These are phyloP conservation scores for Eutrema salsugineum DNA, from an alignment of 441 rosid genomes.

Conservation along the genomic window DNA sequence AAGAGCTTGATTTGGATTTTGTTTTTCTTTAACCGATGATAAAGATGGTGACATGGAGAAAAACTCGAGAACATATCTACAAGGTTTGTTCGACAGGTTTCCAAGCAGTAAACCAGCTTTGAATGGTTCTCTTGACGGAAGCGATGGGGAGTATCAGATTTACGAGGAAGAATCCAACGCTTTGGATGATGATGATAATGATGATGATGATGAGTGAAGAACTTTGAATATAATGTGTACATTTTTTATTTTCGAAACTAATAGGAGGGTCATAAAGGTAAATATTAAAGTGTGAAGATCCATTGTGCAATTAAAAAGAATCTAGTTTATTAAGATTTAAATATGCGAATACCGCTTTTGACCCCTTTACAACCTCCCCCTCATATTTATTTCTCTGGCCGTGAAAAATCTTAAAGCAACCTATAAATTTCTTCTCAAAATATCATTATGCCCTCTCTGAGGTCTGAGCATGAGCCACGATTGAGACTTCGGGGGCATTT, in stretches of 20 bases:
- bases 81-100: slow-evolving; percentile 85
- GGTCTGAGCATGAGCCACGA: slow-evolving; percentile 19
- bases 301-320: slow-evolving; percentile 8
- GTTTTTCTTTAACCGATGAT: slow-evolving; percentile 37
- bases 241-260: neutral
- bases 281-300: neutral
- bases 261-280: neutral
- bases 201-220: slow-evolving; percentile 29
- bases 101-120: slow-evolving; percentile 43
- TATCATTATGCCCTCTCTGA: neutral
- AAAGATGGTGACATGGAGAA: slow-evolving; percentile 50
- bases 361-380: slow-evolving; percentile 7
- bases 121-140: slow-evolving; percentile 31
- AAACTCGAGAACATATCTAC: slow-evolving; percentile 75
- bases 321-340: neutral
- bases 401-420: neutral
- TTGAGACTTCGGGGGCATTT: neutral
- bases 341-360: slow-evolving; percentile 8
- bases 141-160: slow-evolving; percentile 80
- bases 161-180: slow-evolving; percentile 73
- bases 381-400: slow-evolving; percentile 17
- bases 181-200: slow-evolving; percentile 35
- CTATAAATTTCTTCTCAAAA: neutral
- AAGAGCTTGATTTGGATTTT: neutral
- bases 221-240: neutral